Conservation (phyloP, 345 rosid species). For the Zanthoxylum bungeanum region DNA sequence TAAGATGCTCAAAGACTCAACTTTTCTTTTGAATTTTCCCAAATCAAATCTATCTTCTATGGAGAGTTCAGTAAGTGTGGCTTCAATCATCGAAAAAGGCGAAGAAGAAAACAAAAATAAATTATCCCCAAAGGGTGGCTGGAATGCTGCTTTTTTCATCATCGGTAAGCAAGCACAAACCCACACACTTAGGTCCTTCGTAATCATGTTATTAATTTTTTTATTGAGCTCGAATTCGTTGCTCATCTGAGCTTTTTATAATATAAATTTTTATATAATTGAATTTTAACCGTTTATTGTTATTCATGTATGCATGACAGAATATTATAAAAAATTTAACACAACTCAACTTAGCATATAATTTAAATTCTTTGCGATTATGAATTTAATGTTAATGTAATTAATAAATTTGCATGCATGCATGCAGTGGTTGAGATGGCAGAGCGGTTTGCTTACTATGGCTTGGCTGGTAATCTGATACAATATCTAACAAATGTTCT, state of each 20-base stretch:
- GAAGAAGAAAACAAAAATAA: not conserved
- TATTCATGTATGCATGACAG: too few species aligned
- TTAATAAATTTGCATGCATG: not conserved
- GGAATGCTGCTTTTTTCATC: slow-evolving; percentile 87
- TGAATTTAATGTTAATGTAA: not conserved
- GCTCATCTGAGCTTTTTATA: too few species aligned
- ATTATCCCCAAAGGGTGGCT: slow-evolving; percentile 50
- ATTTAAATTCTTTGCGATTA: too few species aligned
- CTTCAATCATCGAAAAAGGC: slow-evolving; percentile 19
- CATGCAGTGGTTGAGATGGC: slow-evolving; percentile 74
- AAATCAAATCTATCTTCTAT: not conserved
- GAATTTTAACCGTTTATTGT: too few species aligned
- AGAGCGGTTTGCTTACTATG: slow-evolving; percentile 78
- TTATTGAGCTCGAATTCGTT: too few species aligned
- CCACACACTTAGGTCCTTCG: not conserved
- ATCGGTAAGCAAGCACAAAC: slow-evolving; percentile 46
- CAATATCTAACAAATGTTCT: slow-evolving; percentile 67
- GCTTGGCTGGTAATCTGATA: slow-evolving; percentile 73
- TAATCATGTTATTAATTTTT: not conserved
- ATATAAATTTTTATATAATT: too few species aligned
- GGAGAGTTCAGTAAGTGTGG: slow-evolving; percentile 25
- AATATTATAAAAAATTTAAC: too few species aligned
- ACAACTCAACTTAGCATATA: too few species aligned
- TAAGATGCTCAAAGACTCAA: not conserved
- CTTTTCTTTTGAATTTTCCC: not conserved